Conservation (phyloP, 768 basidiomycete species). For the Tephrocybe rancida region DNA sequence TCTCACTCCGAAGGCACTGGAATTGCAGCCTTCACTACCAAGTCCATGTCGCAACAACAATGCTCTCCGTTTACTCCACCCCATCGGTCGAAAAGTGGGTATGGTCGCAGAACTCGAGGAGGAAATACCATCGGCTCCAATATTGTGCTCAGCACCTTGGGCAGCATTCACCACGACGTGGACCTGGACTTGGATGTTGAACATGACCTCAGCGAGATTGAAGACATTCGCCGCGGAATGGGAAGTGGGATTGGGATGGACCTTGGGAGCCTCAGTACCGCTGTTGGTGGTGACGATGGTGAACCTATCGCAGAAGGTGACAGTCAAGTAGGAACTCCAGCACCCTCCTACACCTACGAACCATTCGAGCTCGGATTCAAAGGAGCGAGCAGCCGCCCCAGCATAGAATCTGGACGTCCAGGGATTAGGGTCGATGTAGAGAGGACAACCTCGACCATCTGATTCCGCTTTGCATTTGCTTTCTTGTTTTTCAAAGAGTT, state of each 20-base stretch:
- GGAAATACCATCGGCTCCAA: constrained; percentile 60
- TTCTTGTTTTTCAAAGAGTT: constrained; percentile 18
- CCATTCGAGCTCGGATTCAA: constrained; percentile 52
- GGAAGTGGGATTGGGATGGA: constrained; percentile 57
- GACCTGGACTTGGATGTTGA: constrained; percentile 49
- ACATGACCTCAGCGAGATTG: constrained; percentile 57
- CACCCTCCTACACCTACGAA: constrained; percentile 57
- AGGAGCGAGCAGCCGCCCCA: constrained; percentile 26
- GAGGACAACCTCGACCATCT: constrained; percentile 56
- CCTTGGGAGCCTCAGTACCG: constrained; percentile 50
- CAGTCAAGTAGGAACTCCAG: constrained; percentile 45
- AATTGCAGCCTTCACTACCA: constrained; percentile 66
- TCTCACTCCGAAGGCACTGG: constrained; percentile 75
- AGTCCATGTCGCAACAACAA: constrained; percentile 57
- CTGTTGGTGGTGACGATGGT: constrained; percentile 53
- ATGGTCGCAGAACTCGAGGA: constrained; percentile 40
- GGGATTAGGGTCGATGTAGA: constrained; percentile 67
- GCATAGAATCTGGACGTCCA: constrained; percentile 29
- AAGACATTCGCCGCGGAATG: constrained; percentile 56
- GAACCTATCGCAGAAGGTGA: constrained; percentile 50
- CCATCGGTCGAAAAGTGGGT: constrained; percentile 45
- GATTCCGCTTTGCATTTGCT: constrained; percentile 16
- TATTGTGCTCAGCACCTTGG: constrained; percentile 64
- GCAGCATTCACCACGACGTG: constrained; percentile 56
- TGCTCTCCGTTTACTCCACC: constrained; percentile 57